A percentile compares a stretch with the other conserved stretches of the same genome.
Evolutionary conservation across 2,329 filamentous ascomycete genomes (phyloP).

Genomic region (Paecilomyces dactylethromorphus): DNA sequence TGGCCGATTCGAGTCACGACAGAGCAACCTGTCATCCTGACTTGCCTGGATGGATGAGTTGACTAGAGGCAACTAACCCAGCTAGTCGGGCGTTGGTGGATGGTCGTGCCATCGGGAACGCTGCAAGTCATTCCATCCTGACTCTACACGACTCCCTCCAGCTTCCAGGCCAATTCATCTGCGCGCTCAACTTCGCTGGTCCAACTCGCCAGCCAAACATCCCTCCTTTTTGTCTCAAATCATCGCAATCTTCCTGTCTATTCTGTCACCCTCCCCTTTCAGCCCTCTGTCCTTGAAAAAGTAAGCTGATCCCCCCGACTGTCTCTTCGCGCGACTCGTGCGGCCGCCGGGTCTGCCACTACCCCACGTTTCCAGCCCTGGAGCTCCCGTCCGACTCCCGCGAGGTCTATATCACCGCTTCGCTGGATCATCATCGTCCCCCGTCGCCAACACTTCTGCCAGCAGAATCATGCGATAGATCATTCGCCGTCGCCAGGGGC

Average conservation of each 20-base stretch:
- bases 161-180: neutral
- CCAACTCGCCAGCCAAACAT: neutral
- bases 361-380: slow-evolving; percentile 9
- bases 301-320: neutral
- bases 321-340: neutral
- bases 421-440: slow-evolving; percentile 15
- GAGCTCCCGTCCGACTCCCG: slow-evolving; percentile 12
- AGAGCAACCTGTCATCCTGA: neutral
- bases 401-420: slow-evolving; percentile 1
- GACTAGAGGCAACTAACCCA: neutral
- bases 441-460: slow-evolving; percentile 9
- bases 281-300: neutral
- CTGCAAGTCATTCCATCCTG: neutral
- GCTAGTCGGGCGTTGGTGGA: neutral
- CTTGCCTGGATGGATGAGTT: neutral
- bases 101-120: neutral
- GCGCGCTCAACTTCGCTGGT: neutral
- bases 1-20: slow-evolving; percentile 4
- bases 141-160: neutral
- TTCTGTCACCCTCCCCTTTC: neutral
- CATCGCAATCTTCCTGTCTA: neutral
- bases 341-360: neutral
- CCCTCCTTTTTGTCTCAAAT: neutral
- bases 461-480: slow-evolving; percentile 35
- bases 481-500: slow-evolving; percentile 24